Percentiles rank a stretch among this genome's conserved stretches.
Evolutionary conservation across 2,329 filamentous ascomycete species (phyloP).

Genomic region (Blastomyces parvus): DNA sequence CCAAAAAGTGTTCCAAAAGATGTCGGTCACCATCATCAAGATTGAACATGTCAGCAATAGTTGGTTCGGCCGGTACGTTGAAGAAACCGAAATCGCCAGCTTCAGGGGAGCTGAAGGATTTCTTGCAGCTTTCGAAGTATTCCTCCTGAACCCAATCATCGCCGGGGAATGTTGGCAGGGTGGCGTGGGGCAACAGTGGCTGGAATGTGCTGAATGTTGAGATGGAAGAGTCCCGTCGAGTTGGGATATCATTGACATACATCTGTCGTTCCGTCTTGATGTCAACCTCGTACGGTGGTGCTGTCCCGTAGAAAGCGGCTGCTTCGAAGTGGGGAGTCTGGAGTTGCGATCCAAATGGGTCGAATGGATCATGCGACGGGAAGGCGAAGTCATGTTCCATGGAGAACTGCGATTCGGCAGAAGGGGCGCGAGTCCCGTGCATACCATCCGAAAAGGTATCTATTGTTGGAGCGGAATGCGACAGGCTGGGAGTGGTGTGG

Average conservation of each 20-base stretch:
- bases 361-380: conserved; percentile 39
- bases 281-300: conserved; percentile 81
- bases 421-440: conserved; percentile 63
- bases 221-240: conserved; percentile 73
- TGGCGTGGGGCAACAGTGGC: conserved; percentile 60
- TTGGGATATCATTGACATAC: conserved; percentile 83
- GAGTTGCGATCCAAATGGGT: conserved; percentile 35
- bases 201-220: conserved; percentile 91
- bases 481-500: conserved; percentile 65
- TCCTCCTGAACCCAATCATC: conserved; percentile 66
- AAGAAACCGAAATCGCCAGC: conserved; percentile 69
- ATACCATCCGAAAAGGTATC: conserved; percentile 68
- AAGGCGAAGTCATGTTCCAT: conserved; percentile 57
- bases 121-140: conserved; percentile 56
- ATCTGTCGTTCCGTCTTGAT: conserved; percentile 93
- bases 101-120: conserved; percentile 52
- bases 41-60: conserved; percentile 49
- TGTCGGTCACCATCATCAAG: conserved; percentile 76
- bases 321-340: conserved; percentile 48
- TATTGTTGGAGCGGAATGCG: conserved; percentile 71
- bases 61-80: conserved; percentile 61
- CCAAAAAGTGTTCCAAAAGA: conserved; percentile 81
- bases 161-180: conserved; percentile 54
- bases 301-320: conserved; percentile 50
- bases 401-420: conserved; percentile 70